Base-by-base conservation (phyloP, 2,329 filamentous ascomycete genomes). In the Huntiella moniliformis region DNA sequence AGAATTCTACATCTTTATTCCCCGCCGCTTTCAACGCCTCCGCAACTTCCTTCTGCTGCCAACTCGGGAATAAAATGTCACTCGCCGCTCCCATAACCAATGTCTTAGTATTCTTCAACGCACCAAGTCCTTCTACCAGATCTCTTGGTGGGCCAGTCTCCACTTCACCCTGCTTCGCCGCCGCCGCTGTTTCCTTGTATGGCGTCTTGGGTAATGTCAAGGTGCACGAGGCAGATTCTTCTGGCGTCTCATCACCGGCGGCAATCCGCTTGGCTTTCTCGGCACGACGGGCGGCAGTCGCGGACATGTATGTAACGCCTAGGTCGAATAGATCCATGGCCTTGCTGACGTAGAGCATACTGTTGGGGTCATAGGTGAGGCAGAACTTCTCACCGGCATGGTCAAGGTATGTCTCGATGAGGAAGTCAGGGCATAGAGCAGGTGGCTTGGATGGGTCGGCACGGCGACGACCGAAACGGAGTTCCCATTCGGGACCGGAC, bases 321-420 rank as follows among this genome's bases (percentile, higher is more conserved):
- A 98, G 72, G 56, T 98, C 91, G 60, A 98, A 98, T 10, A 98
- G 68, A 58, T 98, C 91, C 91, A 98, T 98, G 4, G 91, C 91
- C 63, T 98, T 98, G 60, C 85, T 93, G 47, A 98, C 84, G 60
- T 98, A 98, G 2, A 98, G 68, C 35, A 96, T 65, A 57, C 86
- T 94, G 63, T 98, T 98, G 18, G 91, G 77, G 56, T 98, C 91
- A 59, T 96, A 96, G 52, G 91, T 87, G 18, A 98, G 70, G 58
- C 86, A 95, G 67, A 93, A 98, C 62, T 98, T 98, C 66, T 98
- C 91, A 15, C 91, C 91, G 0, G 91, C 91, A 56, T 98, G 91
- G 61, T 98, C 91, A 13, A 98, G 74, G 58, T 98, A 98, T 0
- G 91, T 98, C 64, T 98, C 91, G 53, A 98, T 94, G 17, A 98